A percentile compares a stretch with the other conserved stretches of the same genome.
Evolutionary conservation across 805 yeast genomes (phyloP).

Genomic region (Millerozyma acaciae): DNA sequence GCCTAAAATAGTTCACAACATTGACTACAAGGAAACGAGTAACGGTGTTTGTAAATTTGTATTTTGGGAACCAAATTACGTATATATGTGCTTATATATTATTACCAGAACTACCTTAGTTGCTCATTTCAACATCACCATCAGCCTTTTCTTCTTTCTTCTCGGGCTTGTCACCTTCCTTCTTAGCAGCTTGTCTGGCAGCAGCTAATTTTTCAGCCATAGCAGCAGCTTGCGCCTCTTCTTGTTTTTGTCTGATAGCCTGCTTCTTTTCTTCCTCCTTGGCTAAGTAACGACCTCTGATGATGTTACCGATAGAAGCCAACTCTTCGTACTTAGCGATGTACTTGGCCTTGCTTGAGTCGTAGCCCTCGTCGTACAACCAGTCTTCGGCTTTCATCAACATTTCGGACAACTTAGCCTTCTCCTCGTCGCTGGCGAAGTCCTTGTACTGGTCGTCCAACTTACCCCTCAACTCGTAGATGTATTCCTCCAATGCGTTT

Average conservation of each 20-base stretch:
- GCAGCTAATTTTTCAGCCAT: constrained; percentile 83
- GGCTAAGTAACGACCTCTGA: constrained; percentile 90
- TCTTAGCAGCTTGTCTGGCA: constrained; percentile 54
- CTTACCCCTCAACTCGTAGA: constrained; percentile 95
- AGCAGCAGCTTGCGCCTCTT: constrained; percentile 77
- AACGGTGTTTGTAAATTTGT: no score
- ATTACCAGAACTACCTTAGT: constrained; percentile 3
- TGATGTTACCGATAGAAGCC: constrained; percentile 89
- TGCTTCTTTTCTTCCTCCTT: constrained; percentile 95
- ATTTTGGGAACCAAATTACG: neutral
- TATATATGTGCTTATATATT: constrained; percentile 1
- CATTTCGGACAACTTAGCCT: constrained; percentile 67
- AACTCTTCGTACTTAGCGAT: constrained; percentile 97
- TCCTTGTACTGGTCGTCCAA: constrained; percentile 85
- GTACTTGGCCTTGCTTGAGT: constrained; percentile 92
- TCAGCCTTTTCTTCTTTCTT: constrained; percentile 22
- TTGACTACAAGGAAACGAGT: no score
- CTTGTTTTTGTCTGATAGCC: constrained; percentile 80
- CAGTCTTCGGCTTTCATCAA: constrained; percentile 91
- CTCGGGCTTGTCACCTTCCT: constrained; percentile 13
- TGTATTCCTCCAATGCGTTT: constrained; percentile 97
- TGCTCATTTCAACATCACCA: constrained; percentile 34
- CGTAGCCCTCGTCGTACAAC: constrained; percentile 97
- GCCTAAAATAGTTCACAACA: no score
- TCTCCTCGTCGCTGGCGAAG: constrained; percentile 90